Evolutionary conservation across 345 rosid genomes (phyloP).

Genomic region (Sonneratia caseolaris): DNA sequence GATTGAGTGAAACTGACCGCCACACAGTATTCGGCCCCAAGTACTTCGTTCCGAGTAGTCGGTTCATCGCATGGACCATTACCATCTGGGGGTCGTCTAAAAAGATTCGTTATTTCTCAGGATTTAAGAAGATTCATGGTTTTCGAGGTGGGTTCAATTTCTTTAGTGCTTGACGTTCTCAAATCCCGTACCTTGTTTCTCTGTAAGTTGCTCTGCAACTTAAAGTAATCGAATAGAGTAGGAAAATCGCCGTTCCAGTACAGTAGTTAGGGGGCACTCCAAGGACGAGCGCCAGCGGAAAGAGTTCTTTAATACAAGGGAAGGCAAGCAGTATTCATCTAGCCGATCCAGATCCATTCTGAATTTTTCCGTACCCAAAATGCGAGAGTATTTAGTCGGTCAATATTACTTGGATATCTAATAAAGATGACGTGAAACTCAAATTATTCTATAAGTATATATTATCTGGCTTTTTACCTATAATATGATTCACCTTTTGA

Average conservation of each 20-base stretch:
- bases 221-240: not conserved
- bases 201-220: not conserved
- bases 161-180: not conserved
- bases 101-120: not conserved
- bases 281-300: not conserved
- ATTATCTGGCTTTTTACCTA: not conserved
- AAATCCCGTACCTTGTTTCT: not conserved
- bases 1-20: not conserved
- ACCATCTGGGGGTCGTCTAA: too few relatives aligned
- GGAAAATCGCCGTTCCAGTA: not conserved
- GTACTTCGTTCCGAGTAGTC: not conserved
- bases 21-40: not conserved
- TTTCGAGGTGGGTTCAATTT: constrained; percentile 5
- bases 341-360: too few relatives aligned
- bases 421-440: not conserved
- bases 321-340: not conserved
- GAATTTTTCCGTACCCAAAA: not conserved
- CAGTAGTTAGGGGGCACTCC: not conserved
- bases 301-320: not conserved
- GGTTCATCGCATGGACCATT: too few relatives aligned
- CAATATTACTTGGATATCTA: not conserved
- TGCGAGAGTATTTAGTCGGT: not conserved
- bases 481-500: not conserved
- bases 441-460: not conserved
- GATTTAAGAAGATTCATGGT: not conserved